Evolutionary conservation across 768 basidiomycete genomes (phyloP).

Genomic region (Lactarius akahatsu): DNA sequence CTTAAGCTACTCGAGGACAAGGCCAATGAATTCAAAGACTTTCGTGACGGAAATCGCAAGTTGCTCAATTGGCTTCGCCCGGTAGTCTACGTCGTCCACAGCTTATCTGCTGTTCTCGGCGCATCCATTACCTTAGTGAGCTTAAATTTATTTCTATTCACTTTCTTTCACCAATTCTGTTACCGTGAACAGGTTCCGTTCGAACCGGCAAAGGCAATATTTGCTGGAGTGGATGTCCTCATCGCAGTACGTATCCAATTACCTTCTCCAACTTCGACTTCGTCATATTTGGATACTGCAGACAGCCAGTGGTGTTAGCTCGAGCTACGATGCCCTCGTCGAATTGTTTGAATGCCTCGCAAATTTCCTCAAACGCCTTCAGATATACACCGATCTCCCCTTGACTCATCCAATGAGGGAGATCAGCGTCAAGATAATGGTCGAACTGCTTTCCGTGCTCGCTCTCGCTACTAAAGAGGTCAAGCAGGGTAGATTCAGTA

Average conservation of each 20-base stretch:
- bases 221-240: slow-evolving; percentile 1
- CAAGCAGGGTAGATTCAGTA: slow-evolving; percentile 4
- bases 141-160: too few relatives aligned
- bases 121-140: not conserved
- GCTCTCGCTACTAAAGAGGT: slow-evolving; percentile 10
- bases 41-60: not conserved
- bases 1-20: not conserved
- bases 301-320: not conserved
- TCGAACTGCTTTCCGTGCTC: not conserved
- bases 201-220: not conserved
- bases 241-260: not conserved
- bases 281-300: not conserved
- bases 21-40: not conserved
- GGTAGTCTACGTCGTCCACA: not conserved
- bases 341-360: slow-evolving; percentile 6
- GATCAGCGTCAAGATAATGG: not conserved
- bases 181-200: not conserved
- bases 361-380: slow-evolving; percentile 4
- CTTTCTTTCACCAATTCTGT: not conserved
- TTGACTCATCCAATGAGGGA: not conserved
- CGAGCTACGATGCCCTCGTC: not conserved
- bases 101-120: not conserved
- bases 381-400: not conserved
- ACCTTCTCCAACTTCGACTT: not conserved
- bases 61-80: not conserved